phyloP scores from a whole-genome alignment of 1,139 yeast genomes.

The Debaryomyces coudertii region DNA sequence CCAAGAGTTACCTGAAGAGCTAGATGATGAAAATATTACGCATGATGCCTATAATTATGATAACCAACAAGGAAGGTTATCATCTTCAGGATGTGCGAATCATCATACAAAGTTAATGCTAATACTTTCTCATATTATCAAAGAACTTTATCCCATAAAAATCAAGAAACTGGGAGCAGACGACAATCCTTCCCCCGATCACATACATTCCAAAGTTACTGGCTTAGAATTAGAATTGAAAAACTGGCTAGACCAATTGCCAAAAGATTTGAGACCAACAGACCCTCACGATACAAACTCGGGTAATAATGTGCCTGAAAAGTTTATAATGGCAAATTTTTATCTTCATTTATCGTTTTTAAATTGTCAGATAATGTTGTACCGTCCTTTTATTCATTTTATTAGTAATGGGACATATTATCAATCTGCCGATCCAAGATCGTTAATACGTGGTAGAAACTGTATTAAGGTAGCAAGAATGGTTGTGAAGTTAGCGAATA shows the following conservation, averaged over 20 bases:
- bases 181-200: slow-evolving; percentile 31
- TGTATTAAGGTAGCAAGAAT: slow-evolving; percentile 85
- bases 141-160: slow-evolving; percentile 48
- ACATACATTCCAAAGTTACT: slow-evolving; percentile 66
- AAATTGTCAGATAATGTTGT: slow-evolving; percentile 82
- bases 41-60: slow-evolving; percentile 52
- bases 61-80: slow-evolving; percentile 49
- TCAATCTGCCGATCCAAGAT: slow-evolving; percentile 44
- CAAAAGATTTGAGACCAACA: slow-evolving; percentile 74
- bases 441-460: slow-evolving; percentile 72
- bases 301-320: slow-evolving; percentile 53
- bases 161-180: slow-evolving; percentile 17
- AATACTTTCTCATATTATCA: slow-evolving; percentile 46
- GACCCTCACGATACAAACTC: slow-evolving; percentile 44
- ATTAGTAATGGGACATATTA: slow-evolving; percentile 55
- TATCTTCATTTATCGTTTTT: slow-evolving; percentile 76
- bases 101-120: slow-evolving; percentile 76
- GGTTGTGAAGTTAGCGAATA: slow-evolving; percentile 81
- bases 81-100: slow-evolving; percentile 83
- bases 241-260: slow-evolving; percentile 75
- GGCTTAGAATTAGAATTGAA: slow-evolving; percentile 73
- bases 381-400: slow-evolving; percentile 90
- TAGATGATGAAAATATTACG: slow-evolving; percentile 87
- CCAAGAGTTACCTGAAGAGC: slow-evolving; percentile 81
- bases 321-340: slow-evolving; percentile 72